Conservation (phyloP, 345 rosid genomes). For the Syzygium oleosum region DNA sequence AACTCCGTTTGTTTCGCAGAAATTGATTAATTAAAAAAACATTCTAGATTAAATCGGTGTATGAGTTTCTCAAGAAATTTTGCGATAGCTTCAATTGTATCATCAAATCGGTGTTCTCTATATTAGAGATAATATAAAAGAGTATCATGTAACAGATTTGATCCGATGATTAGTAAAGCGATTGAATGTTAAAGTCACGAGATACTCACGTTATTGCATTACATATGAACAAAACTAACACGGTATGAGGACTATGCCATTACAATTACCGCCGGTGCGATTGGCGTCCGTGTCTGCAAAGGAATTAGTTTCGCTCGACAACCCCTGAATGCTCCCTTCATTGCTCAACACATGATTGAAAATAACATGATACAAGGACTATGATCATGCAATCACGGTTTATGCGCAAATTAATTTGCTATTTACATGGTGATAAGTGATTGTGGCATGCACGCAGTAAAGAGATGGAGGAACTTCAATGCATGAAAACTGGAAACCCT, state of each 20-base stretch:
- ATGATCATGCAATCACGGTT: background rate
- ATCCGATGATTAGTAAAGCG: background rate
- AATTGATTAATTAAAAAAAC: too few species aligned
- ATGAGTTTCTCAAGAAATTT: background rate
- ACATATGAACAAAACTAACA: background rate
- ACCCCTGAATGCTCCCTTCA: background rate
- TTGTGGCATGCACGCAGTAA: background rate
- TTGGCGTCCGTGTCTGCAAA: background rate
- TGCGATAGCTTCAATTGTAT: background rate
- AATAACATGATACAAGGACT: background rate
- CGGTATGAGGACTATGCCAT: fast-evolving
- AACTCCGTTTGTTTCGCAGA: too few species aligned
- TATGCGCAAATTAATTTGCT: background rate
- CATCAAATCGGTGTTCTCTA: background rate
- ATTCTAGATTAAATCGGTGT: background rate
- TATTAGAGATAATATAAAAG: background rate
- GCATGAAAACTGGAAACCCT: background rate
- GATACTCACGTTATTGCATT: background rate
- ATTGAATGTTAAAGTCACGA: background rate
- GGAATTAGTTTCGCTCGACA: background rate
- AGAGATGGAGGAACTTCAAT: background rate
- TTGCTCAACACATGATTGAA: background rate
- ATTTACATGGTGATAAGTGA: background rate
- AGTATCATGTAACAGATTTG: background rate
- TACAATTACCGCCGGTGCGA: background rate